Evolutionary conservation across 192 early-diverging fungal genomes (phyloP), one percentile per base, ranked within the genome.

Genomic region (Gamsiella multidivaricata): DNA sequence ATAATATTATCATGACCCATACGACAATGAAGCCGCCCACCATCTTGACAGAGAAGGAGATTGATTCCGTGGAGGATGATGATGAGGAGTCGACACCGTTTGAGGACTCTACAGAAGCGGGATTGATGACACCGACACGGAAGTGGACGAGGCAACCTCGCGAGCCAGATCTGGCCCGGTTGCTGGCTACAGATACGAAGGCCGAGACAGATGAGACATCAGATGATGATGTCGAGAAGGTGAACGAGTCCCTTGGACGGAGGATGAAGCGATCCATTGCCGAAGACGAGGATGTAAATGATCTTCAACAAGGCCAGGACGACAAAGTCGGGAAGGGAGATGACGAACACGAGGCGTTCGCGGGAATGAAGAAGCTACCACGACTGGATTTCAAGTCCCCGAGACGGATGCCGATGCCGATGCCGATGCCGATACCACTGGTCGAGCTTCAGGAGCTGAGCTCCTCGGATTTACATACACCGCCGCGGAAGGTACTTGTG

Each of bases 11-110:
- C 36, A 61, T 70, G 58, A 61, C 10, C 2, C 69, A 70, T 11
- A 29, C 51, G 6, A 70, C 26, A 6, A 59, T 70, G 69, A 61
- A 54, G 37, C 58, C 39, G 10, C 69, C 69, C 5, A 62, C 22
- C n/a, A 5, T 31, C 22, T 45, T 51, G 31, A 11, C 45, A 7
- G 47, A 49, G 11, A 39, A 18, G 0, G 61, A 62, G 14, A 6
- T 25, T 23, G 61, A 62, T 2, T 41, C 10, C 25, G 22, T 5
- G 36, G 54, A 56, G 56, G 56, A 58, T 10, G 56, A 28, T 9
- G 56, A 36, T 22, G 41, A 59, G 41, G 41, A 41, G 5, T n/a
- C 45, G n/a, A 5, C 45, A n/a, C 45, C n/a, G n/a, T 18, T n/a
- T 46, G 45, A 46, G 15, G 9, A 5, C 45, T 18, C 45, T 18